phyloP scores from a whole-genome alignment of 1,284 basidiomycete genomes.

The Pascua sp. region DNA sequence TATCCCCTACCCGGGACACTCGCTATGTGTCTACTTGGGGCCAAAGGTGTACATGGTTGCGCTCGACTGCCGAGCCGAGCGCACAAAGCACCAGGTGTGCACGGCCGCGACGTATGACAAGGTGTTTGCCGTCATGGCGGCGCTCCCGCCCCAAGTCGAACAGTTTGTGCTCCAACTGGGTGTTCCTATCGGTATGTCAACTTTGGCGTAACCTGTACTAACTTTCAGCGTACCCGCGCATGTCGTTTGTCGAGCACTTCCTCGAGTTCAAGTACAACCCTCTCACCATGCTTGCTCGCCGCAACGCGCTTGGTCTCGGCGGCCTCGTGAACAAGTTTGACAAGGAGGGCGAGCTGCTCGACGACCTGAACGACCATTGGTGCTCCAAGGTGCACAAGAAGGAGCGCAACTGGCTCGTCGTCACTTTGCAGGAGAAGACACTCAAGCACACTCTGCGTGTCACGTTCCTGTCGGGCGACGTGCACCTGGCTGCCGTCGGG shows the following conservation, averaged over 20 bases:
- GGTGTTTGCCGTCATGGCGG: constrained; percentile 61
- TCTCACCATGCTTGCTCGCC: constrained; percentile 62
- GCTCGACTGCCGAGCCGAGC: constrained; percentile 85
- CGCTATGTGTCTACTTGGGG: constrained; percentile 58
- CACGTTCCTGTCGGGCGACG: constrained; percentile 84
- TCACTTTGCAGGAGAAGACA: constrained; percentile 70
- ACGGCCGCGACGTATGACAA: constrained; percentile 66
- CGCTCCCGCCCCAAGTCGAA: constrained; percentile 63
- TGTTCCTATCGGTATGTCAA: constrained; percentile 42
- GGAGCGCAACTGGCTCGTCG: constrained; percentile 87
- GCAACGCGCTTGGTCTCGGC: constrained; percentile 59
- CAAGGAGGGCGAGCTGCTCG: constrained; percentile 80
- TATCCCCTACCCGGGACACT: constrained; percentile 74
- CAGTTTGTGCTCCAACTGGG: constrained; percentile 79
- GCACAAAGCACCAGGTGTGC: constrained; percentile 75
- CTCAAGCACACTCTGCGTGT: constrained; percentile 62
- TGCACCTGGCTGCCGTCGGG: constrained; percentile 82
- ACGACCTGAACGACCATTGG: constrained; percentile 93
- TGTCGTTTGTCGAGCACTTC: constrained; percentile 72
- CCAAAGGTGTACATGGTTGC: constrained; percentile 68
- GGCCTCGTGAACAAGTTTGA: constrained; percentile 88
- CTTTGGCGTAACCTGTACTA: constrained; percentile 54
- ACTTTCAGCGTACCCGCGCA: constrained; percentile 83
- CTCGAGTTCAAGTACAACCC: constrained; percentile 80
- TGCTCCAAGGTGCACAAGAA: constrained; percentile 77